Evolutionary conservation across 2,329 filamentous ascomycete species (phyloP).

Genomic region (Gyromitra esculenta): DNA sequence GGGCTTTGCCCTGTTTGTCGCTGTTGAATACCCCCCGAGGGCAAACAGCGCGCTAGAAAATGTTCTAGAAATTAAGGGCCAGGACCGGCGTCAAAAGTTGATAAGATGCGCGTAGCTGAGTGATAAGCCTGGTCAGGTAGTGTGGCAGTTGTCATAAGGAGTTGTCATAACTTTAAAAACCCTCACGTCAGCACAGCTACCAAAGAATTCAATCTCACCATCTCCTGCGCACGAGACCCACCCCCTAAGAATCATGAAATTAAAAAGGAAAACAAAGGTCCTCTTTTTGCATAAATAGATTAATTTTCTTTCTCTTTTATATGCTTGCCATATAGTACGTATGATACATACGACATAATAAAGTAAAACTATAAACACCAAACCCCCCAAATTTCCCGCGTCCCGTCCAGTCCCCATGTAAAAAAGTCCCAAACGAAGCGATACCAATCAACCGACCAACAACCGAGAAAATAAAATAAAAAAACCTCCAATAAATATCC

Average conservation of each 20-base stretch:
- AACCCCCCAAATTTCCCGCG: not conserved
- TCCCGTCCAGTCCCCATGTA: slow-evolving; percentile 16
- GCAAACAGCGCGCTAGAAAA: slow-evolving; percentile 1
- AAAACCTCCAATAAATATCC: slow-evolving; percentile 30
- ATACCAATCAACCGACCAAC: slow-evolving; percentile 33
- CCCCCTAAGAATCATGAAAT: not conserved
- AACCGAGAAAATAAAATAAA: slow-evolving; percentile 19
- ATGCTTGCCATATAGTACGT: slow-evolving; percentile 29
- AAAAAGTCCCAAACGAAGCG: slow-evolving; percentile 44
- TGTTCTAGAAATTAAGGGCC: slow-evolving; percentile 1
- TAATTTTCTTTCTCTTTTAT: slow-evolving; percentile 38
- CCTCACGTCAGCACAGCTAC: slow-evolving; percentile 12
- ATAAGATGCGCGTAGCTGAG: not conserved
- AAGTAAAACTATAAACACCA: slow-evolving; percentile 28
- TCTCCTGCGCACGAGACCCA: not conserved
- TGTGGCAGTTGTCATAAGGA: slow-evolving; percentile 16
- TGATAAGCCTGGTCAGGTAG: not conserved
- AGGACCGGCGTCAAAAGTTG: not conserved
- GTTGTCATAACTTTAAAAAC: slow-evolving; percentile 24
- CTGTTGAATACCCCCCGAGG: not conserved
- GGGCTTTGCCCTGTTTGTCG: not conserved
- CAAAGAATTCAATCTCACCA: not conserved
- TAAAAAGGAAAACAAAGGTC: not conserved
- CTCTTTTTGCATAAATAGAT: slow-evolving; percentile 21
- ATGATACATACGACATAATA: slow-evolving; percentile 37